phyloP scores from a whole-genome alignment of 2,329 filamentous ascomycete species.

The Rachicladosporium sp. region DNA sequence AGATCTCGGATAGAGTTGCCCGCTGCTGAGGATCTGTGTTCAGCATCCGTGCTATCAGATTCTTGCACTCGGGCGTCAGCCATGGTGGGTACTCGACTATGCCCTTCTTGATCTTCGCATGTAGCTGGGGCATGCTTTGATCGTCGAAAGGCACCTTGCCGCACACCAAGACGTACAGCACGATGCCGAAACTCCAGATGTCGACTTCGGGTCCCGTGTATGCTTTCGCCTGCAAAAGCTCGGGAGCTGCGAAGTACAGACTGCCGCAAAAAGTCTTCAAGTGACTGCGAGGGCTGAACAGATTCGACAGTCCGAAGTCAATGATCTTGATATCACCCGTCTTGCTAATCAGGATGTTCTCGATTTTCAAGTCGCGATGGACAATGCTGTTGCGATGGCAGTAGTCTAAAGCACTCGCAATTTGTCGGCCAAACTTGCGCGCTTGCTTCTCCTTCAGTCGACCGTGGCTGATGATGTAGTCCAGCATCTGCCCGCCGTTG shows the following conservation, averaged over 20 bases:
- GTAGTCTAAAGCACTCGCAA: slow-evolving; percentile 91
- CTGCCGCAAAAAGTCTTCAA: slow-evolving; percentile 97
- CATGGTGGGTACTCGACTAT: slow-evolving; percentile 91
- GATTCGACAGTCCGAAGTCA: slow-evolving; percentile 92
- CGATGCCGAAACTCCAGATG: slow-evolving; percentile 97
- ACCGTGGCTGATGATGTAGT: slow-evolving; percentile 98
- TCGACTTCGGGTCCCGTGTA: slow-evolving; percentile 97
- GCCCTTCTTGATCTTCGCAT: slow-evolving; percentile 98
- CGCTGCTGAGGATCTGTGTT: slow-evolving; percentile 85
- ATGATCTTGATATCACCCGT: slow-evolving; percentile 99
- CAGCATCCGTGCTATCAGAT: slow-evolving; percentile 86
- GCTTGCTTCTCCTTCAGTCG: slow-evolving; percentile 97
- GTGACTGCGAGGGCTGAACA: slow-evolving; percentile 74
- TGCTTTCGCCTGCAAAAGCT: slow-evolving; percentile 81
- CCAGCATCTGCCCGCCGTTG: slow-evolving; percentile 98
- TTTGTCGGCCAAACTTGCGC: slow-evolving; percentile 92
- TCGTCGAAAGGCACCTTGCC: slow-evolving; percentile 98
- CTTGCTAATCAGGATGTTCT: slow-evolving; percentile 98
- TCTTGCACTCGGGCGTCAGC: slow-evolving; percentile 82
- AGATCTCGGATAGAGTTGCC: slow-evolving; percentile 78
- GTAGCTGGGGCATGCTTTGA: slow-evolving; percentile 95
- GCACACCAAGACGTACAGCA: slow-evolving; percentile 91
- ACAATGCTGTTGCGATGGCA: slow-evolving; percentile 98
- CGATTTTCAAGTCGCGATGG: slow-evolving; percentile 93
- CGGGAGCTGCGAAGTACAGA: slow-evolving; percentile 92